A percentile compares a stretch with the other conserved stretches of the same genome.
phyloP scores from a whole-genome alignment of 768 basidiomycete genomes.

The Paxillus rubicundulus region DNA sequence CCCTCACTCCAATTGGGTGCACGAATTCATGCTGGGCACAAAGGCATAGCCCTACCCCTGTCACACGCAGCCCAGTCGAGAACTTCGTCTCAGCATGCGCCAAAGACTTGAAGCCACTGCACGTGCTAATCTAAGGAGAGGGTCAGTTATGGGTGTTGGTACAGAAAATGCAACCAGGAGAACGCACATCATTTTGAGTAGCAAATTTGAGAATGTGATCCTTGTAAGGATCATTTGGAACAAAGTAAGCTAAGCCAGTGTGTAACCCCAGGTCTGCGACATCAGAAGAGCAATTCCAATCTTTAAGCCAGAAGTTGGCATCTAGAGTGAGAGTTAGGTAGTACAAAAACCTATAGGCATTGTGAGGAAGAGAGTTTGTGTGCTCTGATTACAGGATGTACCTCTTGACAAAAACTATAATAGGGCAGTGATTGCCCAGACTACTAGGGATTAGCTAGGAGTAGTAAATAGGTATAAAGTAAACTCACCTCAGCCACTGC shows the following conservation, averaged over 20 bases:
- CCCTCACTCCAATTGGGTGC: constrained; percentile 20
- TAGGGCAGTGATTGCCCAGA: no score
- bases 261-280: constrained; percentile 17
- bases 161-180: not conserved
- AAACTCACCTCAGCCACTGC: no score
- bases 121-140: constrained; percentile 26
- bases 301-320: constrained; percentile 35
- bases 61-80: constrained; percentile 21
- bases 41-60: constrained; percentile 28
- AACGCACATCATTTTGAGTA: constrained; percentile 18
- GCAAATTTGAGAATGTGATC: constrained; percentile 20
- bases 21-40: constrained; percentile 34
- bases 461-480: no score
- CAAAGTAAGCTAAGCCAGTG: constrained; percentile 26
- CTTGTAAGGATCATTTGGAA: constrained; percentile 24
- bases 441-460: no score
- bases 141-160: not conserved
- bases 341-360: constrained; percentile 22
- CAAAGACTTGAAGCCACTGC: constrained; percentile 28
- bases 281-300: constrained; percentile 13
- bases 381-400: no score
- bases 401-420: no score
- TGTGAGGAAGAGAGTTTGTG: no score
- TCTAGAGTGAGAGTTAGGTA: constrained; percentile 28
- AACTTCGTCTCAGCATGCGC: constrained; percentile 18